Percentiles rank a stretch among this genome's conserved stretches.
Evolutionary conservation across 2,329 filamentous ascomycete genomes (phyloP).

Genomic region (Colletotrichum kahawae): DNA sequence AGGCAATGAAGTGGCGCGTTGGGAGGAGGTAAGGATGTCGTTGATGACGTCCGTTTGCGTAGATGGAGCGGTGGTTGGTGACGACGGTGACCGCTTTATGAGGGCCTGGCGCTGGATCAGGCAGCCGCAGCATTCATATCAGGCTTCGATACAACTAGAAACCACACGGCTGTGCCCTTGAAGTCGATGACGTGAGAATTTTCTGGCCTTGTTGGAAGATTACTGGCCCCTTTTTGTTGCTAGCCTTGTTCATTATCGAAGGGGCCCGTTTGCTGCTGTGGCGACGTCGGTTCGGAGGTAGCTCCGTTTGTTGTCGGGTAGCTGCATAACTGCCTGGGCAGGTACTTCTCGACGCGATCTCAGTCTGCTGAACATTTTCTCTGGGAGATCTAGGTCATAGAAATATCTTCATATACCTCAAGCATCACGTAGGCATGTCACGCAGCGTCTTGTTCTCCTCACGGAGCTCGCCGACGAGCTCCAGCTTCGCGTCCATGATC

Average conservation of each 20-base stretch:
- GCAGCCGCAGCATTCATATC: not conserved
- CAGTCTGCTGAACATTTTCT: not conserved
- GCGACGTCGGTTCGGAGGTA: not conserved
- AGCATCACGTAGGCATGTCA: too few species aligned
- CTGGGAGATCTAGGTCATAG: too few species aligned
- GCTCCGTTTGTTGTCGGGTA: not conserved
- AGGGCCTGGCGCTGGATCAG: not conserved
- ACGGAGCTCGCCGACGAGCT: not conserved
- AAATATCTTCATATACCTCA: too few species aligned
- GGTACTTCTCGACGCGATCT: not conserved
- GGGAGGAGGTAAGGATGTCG: not conserved
- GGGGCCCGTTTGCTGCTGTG: not conserved
- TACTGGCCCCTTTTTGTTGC: not conserved
- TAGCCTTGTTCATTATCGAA: accelerated
- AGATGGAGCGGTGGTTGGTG: not conserved
- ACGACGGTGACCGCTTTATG: not conserved
- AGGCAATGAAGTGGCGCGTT: accelerated
- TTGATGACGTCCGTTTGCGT: not conserved
- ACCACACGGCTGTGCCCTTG: accelerated
- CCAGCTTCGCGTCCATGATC: not conserved
- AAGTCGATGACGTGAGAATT: accelerated
- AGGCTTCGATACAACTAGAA: accelerated
- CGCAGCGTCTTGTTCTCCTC: not conserved
- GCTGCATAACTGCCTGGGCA: not conserved
- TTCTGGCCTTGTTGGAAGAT: accelerated